Percentiles rank a stretch among this genome's conserved stretches.
phyloP scores from a whole-genome alignment of 305 asterid species.

The Rubia occidens region DNA sequence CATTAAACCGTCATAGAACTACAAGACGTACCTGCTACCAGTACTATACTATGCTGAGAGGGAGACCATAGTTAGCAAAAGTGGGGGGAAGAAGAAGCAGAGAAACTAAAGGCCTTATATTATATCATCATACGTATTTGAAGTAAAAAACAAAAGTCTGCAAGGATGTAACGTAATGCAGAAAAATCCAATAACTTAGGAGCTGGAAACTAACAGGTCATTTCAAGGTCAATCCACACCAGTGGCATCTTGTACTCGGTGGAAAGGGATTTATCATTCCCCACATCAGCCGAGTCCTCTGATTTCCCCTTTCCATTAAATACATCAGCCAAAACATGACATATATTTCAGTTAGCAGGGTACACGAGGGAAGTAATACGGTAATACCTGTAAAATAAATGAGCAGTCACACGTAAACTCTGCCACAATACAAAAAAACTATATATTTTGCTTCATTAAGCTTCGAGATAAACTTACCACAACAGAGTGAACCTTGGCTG shows the following conservation, averaged over 20 bases:
- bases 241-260: slow-evolving; percentile 63
- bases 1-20: no score
- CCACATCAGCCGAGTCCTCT: slow-evolving; percentile 16
- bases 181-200: slow-evolving; percentile 4
- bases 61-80: no score
- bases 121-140: background rate
- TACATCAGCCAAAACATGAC: slow-evolving; percentile 19
- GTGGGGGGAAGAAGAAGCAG: no score
- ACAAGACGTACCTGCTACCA: no score
- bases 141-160: background rate
- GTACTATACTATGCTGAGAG: no score
- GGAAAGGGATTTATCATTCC: slow-evolving; percentile 23
- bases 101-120: background rate
- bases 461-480: slow-evolving; percentile 45
- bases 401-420: no score
- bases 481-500: slow-evolving; percentile 86
- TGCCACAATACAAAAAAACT: no score
- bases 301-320: slow-evolving; percentile 29
- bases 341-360: no score
- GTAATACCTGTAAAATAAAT: no score
- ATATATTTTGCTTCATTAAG: background rate
- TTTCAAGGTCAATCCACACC: slow-evolving; percentile 95
- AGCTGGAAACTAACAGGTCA: slow-evolving; percentile 55
- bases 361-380: no score
- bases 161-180: background rate